Evolutionary conservation across 2,329 filamentous ascomycete species (phyloP).

Genomic region (Fusarium zealandicum): DNA sequence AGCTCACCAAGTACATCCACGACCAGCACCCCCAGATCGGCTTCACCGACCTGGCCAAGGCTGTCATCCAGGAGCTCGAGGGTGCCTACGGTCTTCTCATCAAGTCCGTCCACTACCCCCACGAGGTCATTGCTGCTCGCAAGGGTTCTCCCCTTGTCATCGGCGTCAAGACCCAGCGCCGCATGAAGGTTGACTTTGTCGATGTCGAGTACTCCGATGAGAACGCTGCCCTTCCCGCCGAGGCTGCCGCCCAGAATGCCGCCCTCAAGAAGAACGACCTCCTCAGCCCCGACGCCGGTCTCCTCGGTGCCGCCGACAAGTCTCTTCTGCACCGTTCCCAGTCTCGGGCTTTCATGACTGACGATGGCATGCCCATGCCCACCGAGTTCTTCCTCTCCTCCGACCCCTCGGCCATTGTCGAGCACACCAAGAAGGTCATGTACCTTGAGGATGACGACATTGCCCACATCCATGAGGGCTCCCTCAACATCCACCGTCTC

Average conservation of each 20-base stretch:
- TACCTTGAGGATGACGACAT: conserved; percentile 99
- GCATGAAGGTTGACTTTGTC: conserved; percentile 99
- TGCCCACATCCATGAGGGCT: conserved; percentile 98
- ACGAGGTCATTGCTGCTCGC: conserved; percentile 96
- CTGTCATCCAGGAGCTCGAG: conserved; percentile 97
- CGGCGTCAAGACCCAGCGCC: conserved; percentile 94
- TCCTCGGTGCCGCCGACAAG: conserved; percentile 93
- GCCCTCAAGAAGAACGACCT: conserved; percentile 90
- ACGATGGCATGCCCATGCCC: conserved; percentile 96
- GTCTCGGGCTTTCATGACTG: conserved; percentile 97
- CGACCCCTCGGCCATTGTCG: conserved; percentile 96
- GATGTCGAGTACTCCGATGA: conserved; percentile 97
- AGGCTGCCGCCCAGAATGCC: conserved; percentile 94
- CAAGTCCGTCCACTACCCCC: conserved; percentile 98
- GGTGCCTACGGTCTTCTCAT: conserved; percentile 96
- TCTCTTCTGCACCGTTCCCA: conserved; percentile 97
- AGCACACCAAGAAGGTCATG: conserved; percentile 99
- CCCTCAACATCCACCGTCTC: conserved; percentile 97
- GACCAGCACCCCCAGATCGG: conserved; percentile 93
- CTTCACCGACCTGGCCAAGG: conserved; percentile 96
- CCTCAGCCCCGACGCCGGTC: conserved; percentile 64
- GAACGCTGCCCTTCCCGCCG: conserved; percentile 81
- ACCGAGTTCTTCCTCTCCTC: conserved; percentile 99
- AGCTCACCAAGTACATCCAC: conserved; percentile 97
- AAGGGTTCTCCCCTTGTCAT: conserved; percentile 98